A percentile compares a stretch with the other conserved stretches of the same genome.
Conservation (phyloP, 768 basidiomycete species). For the Kwoniella sp. region DNA sequence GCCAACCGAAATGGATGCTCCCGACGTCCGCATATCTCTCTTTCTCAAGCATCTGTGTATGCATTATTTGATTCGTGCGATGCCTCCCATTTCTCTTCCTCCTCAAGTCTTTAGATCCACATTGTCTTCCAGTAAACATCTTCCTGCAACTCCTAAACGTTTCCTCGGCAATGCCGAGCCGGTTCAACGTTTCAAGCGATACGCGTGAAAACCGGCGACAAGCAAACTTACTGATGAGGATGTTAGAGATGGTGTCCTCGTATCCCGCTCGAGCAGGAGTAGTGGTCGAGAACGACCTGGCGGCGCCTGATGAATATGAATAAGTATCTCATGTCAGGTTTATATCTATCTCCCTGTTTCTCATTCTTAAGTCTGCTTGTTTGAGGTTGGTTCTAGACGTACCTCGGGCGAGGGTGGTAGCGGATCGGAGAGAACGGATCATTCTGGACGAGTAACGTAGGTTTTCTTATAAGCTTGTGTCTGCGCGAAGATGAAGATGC, state of each 20-base stretch:
- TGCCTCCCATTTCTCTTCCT: no score
- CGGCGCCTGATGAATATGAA: slow-evolving; percentile 12
- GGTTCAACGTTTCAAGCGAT: neutral
- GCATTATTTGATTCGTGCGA: no score
- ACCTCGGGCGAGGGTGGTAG: slow-evolving; percentile 38
- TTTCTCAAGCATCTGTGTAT: no score
- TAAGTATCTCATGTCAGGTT: neutral
- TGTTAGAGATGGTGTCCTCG: slow-evolving; percentile 85
- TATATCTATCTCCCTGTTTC: neutral
- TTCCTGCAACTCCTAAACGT: neutral
- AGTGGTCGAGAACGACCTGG: slow-evolving; percentile 78
- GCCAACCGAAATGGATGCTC: no score
- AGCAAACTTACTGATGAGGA: slow-evolving; percentile 65
- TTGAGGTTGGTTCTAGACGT: neutral
- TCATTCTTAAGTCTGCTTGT: neutral
- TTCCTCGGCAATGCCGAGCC: neutral
- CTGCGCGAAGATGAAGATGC: neutral
- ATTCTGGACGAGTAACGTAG: slow-evolving; percentile 13
- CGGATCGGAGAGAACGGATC: slow-evolving; percentile 41
- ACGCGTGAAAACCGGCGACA: no score
- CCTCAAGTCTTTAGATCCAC: no score
- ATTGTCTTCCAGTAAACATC: no score
- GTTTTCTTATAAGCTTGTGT: neutral
- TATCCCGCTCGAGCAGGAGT: slow-evolving; percentile 70
- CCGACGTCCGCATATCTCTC: no score